Evolutionary conservation across 2,329 filamentous ascomycete species (phyloP), one percentile per base, ranked within the genome.

Genomic region (Cercospora nicotianae): DNA sequence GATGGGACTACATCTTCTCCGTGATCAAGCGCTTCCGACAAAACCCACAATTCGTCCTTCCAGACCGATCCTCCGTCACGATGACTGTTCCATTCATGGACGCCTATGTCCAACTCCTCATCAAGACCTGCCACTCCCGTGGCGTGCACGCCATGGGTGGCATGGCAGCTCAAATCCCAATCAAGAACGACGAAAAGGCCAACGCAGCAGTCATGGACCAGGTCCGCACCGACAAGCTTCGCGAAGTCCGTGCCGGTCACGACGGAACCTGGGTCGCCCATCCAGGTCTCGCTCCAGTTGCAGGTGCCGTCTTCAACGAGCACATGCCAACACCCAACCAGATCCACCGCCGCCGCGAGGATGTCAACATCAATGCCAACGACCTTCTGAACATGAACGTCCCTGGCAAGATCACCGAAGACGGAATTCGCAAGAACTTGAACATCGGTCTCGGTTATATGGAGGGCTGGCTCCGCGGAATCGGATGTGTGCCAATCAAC

Each of bases 31-130:
- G 96, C 82, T 97, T 98, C 91, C 92, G 95, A 79, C 89, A 97
- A 77, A 95, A 97, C 85, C 86, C 91, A 76, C 90, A 90, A 83
- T 98, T 98, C 79, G 89, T 98, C 66, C 90, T 99, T 20, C 95
- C 95, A 30, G 94, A 99, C 81, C 92, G 95, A 70, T 90, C 90
- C 65, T 86, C 88, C 69, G 93, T 99, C 65, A 99, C 95, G 75
- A 98, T 99, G 95, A 98, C 94, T 12, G 91, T 94, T 1, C 95
- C 95, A 12, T 99, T 99, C 83, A 98, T 99, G 95, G 89, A 98
- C 75, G 89, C 95, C 60, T 99, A 99, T 77, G 92, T 98, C 77
- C 96, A 95, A 82, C 89, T 98, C 48, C 88, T 99, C 73, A 97
- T 99, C 83, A 94, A 97, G 87, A 98, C 95, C 66, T 99, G 95